phyloP scores from a whole-genome alignment of 1,139 yeast genomes.

The Taphrina confusa region DNA sequence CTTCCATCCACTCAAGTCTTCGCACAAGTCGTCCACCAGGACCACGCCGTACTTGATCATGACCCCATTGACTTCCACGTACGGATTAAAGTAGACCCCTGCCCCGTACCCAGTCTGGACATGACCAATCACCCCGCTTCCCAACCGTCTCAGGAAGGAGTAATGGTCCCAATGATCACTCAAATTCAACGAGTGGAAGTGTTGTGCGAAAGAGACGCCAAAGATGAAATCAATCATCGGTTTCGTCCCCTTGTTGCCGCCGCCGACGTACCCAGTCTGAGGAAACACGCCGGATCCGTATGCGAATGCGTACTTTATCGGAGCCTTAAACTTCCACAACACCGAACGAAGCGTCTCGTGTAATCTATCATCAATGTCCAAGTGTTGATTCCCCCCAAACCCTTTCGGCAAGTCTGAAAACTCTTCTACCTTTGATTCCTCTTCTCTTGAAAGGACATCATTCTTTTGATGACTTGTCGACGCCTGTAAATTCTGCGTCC shows the following conservation, averaged over 20 bases:
- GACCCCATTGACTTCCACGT: constrained; percentile 62
- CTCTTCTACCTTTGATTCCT: not conserved
- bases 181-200: constrained; percentile 76
- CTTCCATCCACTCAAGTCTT: constrained; percentile 79
- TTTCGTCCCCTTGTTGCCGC: constrained; percentile 58
- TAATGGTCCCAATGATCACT: constrained; percentile 71
- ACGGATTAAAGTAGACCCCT: constrained; percentile 93
- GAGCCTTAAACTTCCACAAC: constrained; percentile 63
- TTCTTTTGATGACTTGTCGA: constrained; percentile 7
- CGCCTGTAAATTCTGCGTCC: not conserved
- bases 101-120: constrained; percentile 73
- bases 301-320: constrained; percentile 76
- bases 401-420: constrained; percentile 56
- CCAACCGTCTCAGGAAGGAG: constrained; percentile 63
- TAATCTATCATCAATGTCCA: constrained; percentile 52
- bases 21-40: constrained; percentile 59
- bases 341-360: constrained; percentile 56
- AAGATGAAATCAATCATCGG: constrained; percentile 88
- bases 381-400: constrained; percentile 62
- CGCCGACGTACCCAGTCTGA: constrained; percentile 53
- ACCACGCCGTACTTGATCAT: constrained; percentile 83
- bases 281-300: constrained; percentile 94
- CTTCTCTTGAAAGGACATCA: constrained; percentile 1
- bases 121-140: constrained; percentile 59
- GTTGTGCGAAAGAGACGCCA: constrained; percentile 69